Conservation (phyloP, 352 stramenopile species). For the Phytophthora chlamydospora region DNA sequence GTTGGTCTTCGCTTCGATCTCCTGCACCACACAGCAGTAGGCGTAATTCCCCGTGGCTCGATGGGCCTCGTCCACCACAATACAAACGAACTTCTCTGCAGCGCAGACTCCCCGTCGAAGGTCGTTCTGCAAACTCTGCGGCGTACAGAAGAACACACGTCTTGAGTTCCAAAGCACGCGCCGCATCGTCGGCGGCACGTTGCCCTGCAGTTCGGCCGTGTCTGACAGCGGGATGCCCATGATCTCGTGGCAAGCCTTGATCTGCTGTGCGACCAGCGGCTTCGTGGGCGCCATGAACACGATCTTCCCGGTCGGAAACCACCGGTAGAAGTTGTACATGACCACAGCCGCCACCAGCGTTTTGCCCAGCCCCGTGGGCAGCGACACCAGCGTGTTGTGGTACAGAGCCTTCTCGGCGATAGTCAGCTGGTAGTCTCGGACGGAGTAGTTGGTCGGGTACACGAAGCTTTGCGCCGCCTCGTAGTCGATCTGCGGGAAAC, state of each 20-base stretch:
- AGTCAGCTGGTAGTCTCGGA: conserved; percentile 95
- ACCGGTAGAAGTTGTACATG: conserved; percentile 99
- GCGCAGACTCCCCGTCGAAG: conserved; percentile 82
- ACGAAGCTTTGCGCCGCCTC: conserved; percentile 75
- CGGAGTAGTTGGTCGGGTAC: conserved; percentile 91
- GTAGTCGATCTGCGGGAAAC: conserved; percentile 62
- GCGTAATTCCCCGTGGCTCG: conserved; percentile 97
- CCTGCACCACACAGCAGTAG: conserved; percentile 93
- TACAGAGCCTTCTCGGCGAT: conserved; percentile 95
- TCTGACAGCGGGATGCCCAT: conserved; percentile 93
- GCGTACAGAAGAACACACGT: conserved; percentile 99
- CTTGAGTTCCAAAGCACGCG: conserved; percentile 91
- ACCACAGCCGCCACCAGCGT: conserved; percentile 99
- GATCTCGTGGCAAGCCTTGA: conserved; percentile 95
- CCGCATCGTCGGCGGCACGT: conserved; percentile 68
- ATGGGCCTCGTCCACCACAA: conserved; percentile 99
- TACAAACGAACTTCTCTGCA: conserved; percentile 91
- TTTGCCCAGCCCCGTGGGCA: conserved; percentile 99
- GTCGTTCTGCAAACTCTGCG: conserved; percentile 98
- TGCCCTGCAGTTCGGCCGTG: conserved; percentile 88
- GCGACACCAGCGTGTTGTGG: conserved; percentile 98
- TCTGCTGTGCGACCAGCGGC: conserved; percentile 98
- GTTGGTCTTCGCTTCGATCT: conserved; percentile 63
- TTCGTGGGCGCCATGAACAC: conserved; percentile 99
- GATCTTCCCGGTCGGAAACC: conserved; percentile 95